Percentiles rank a stretch among this genome's conserved stretches.
Conservation (phyloP, 306 rosid species). For the Lathyrus aphaca region DNA sequence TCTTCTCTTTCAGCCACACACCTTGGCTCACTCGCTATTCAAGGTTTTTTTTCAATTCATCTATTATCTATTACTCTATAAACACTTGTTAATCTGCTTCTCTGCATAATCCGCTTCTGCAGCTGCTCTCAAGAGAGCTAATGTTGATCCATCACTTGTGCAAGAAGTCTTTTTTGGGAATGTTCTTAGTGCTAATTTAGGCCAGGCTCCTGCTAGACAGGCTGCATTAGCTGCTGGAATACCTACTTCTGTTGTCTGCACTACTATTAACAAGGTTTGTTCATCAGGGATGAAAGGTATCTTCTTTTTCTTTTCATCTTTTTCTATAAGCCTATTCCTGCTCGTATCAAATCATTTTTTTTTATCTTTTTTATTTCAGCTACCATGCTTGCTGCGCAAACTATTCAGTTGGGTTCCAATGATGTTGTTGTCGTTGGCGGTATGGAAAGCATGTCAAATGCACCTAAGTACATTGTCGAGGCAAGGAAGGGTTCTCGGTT, state of each 20-base stretch:
- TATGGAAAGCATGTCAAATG: conserved; percentile 98
- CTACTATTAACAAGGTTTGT: conserved; percentile 91
- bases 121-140: conserved; percentile 89
- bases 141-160: conserved; percentile 77
- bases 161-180: conserved; percentile 96
- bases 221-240: conserved; percentile 92
- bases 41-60: conserved; percentile 38
- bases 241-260: conserved; percentile 82
- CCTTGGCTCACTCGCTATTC: conserved; percentile 77
- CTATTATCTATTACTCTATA: too few species aligned
- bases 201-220: conserved; percentile 97
- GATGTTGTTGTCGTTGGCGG: conserved; percentile 87
- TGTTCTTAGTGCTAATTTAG: conserved; percentile 88
- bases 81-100: neutral
- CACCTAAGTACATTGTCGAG: conserved; percentile 77
- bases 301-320: conserved; percentile 13
- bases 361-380: conserved; percentile 54
- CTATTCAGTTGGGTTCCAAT: conserved; percentile 69
- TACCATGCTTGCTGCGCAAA: conserved; percentile 85
- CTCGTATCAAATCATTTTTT: conserved; percentile 4
- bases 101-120: too few species aligned
- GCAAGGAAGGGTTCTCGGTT: conserved; percentile 85
- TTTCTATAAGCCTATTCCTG: conserved; percentile 5
- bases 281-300: conserved; percentile 89
- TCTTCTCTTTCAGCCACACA: conserved; percentile 86